Evolutionary conservation across 495 filamentous ascomycete genomes (phyloP), one percentile per base, ranked within the genome.

Genomic region (Staphylotrichum tortipilum): DNA sequence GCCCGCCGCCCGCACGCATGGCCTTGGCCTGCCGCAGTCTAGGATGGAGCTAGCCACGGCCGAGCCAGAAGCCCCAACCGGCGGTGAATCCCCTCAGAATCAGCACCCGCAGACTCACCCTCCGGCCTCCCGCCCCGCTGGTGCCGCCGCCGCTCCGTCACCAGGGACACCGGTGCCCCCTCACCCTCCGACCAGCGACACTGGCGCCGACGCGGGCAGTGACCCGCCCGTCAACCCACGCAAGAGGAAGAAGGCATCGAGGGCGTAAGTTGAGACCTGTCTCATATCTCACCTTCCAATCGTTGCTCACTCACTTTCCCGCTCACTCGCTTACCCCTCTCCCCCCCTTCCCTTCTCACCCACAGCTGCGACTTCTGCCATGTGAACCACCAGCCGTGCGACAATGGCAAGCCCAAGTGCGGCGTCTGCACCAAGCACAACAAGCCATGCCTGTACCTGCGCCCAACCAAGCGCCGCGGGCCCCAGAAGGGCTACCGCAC

Each of bases 331-430:
- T n/a, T n/a, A n/a, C n/a, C n/a, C n/a, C n/a, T n/a, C n/a, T n/a
- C n/a, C n/a, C n/a, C n/a, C n/a, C n/a, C n/a, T n/a, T n/a, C n/a
- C n/a, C n/a, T n/a, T n/a, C n/a, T n/a, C n/a, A 31, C 10, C 14
- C 22, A 26, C 47, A 67, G 64, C 15, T 68, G 65, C 50, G 65
- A 68, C 50, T 68, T 68, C 35, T 68, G 65, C 52, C 65, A 68
- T 44, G 59, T 64, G 44, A 68, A 68, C 53, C 65, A 68, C 42
- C 65, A 68, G 45, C 65, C 65, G 4, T 68, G 65, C 50, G 65
- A 68, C 61, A 67, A 67, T 29, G 64, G 60, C 49, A 61, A 67
- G 23, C 64, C 64, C 9, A 63, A 65, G 40, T 68, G 65, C 40
- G 50, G 56, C 49, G 59, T 66, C 29, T 68, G 65, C 41, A 52